Conservation (phyloP, 2,329 filamentous ascomycete species). For the Colletotrichum orchidophilum region DNA sequence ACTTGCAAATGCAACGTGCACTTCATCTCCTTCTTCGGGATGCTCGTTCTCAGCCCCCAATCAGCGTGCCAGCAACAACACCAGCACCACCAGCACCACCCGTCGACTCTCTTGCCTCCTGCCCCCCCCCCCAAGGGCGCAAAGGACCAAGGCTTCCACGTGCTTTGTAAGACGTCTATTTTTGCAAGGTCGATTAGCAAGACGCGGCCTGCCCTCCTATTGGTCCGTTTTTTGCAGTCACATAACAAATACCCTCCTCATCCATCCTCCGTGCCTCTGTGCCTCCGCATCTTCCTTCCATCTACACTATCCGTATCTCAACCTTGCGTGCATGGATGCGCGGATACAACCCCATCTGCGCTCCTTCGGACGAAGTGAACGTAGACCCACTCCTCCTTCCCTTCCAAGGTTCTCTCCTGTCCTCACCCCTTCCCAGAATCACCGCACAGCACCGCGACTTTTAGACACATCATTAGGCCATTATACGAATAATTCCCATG, state of each 20-base stretch:
- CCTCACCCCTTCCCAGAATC: not conserved
- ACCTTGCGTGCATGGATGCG: not conserved
- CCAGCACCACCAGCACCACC: no score
- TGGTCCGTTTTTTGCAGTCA: not conserved
- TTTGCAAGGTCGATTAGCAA: constrained; percentile 27
- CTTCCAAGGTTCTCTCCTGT: not conserved
- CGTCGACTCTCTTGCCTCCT: no score
- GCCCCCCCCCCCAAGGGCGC: no score
- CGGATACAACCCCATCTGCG: not conserved
- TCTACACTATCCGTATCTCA: not conserved
- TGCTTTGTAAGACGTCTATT: constrained; percentile 34
- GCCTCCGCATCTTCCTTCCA: not conserved
- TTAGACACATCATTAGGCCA: not conserved
- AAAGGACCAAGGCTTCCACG: constrained; percentile 24
- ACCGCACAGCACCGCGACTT: no score
- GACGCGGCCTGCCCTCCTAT: not conserved
- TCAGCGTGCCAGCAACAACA: no score
- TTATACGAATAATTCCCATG: not conserved
- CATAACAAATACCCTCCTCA: not conserved
- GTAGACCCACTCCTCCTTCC: not conserved
- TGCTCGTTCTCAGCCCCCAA: constrained; percentile 23
- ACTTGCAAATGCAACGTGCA: not conserved
- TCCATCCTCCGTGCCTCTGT: no score
- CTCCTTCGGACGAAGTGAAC: not conserved
- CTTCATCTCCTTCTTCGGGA: not conserved